Base-by-base conservation (phyloP, 2,329 filamentous ascomycete species). In the Endothia cerciana region DNA sequence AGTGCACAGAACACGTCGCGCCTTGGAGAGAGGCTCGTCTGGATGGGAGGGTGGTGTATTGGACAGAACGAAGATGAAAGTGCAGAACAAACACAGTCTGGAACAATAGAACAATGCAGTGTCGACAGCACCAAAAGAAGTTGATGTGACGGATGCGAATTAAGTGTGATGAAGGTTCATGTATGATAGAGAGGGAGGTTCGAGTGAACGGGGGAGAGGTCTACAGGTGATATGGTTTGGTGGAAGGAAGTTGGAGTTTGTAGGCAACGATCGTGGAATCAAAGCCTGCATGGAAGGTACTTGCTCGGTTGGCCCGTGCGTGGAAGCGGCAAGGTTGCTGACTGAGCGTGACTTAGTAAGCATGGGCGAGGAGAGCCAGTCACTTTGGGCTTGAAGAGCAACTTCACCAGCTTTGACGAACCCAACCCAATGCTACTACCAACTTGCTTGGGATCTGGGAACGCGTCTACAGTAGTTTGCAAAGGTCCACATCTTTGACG, bases 181-280 rank as follows among this genome's bases (percentile, higher is more conserved):
- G 22, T 25, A n/a, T 25, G 45, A 10, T 28, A 25, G 47, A 51
- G 47, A 13, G 25, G 33, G 55, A 43, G 40, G 36, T 4, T 33
- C 1, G 22, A 30, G n/a, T 59, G 57, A 17, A 43, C 19, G 38
- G 57, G 36, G 19, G 6, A 58, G 25, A 41, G 55, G 36, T 40
- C 55, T 36, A 40, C 4, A 40, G 36, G 33, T 40, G 36, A 22
- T 38, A 6, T 59, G 57, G 40, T 25, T 45, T 59, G 57, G 38
- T 59, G 38, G 22, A 3, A 43, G 57, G 17, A 59, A 59, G 57
- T 28, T 38, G 55, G 36, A 59, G 38, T 36, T 40, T 40, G 38
- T 22, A 59, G 56, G 25, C 40, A 38, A 59, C n/a, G 53, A 58
- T 58, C 55, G 55, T 38, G 55, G 55, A 58, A 58, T 59, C 57